Evolutionary conservation across 371 early-diverging fungal species (phyloP), one percentile per base, ranked within the genome.

Genomic region (Amoeboaphelidium protococcarum): DNA sequence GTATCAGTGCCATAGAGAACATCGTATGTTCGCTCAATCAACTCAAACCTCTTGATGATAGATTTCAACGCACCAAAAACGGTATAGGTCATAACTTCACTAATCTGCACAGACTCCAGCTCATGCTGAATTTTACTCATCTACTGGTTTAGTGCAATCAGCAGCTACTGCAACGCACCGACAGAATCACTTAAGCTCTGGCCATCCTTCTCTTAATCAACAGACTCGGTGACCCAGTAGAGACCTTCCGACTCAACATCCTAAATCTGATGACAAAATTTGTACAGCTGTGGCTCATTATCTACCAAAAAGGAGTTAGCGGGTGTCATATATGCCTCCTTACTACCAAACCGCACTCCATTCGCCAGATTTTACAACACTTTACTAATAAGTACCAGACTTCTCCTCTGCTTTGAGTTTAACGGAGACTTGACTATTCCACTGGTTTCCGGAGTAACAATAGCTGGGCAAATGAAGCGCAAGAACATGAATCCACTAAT

Each of bases 281-380:
- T 72, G 45, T 50, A 51, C 1, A 62, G 63, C 6, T 51, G 41
- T 4, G 49, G 43, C 27, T 54, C 50, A 42, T 68, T 63, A 16
- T 52, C 51, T 27, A 54, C 23, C 45, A 66, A 46, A 25, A 63
- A 49, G 16, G 54, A 60, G 55, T 88, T 92, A 42, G 84, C 66
- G 16, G 76, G 71, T 49, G 69, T 74, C 90, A 90, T 90, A 55
- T 71, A 87, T 0, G 76, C 65, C 62, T 90, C 90, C 64, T 90
- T 90, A 49, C 72, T 67, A 41, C 88, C 91, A 62, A 92, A 92
- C 24, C 80, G 60, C 2, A 90, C 85, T 51, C 82, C 78, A 60
- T 92, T 92, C 21, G 89, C 86, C 48, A 92, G 56, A 52, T 87
- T 91, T 54, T 89, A 89, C 47, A 91, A 85, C 16, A 87, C 82